Conservation (phyloP, 352 stramenopile genomes). For the Globisporangium recalcitrans region DNA sequence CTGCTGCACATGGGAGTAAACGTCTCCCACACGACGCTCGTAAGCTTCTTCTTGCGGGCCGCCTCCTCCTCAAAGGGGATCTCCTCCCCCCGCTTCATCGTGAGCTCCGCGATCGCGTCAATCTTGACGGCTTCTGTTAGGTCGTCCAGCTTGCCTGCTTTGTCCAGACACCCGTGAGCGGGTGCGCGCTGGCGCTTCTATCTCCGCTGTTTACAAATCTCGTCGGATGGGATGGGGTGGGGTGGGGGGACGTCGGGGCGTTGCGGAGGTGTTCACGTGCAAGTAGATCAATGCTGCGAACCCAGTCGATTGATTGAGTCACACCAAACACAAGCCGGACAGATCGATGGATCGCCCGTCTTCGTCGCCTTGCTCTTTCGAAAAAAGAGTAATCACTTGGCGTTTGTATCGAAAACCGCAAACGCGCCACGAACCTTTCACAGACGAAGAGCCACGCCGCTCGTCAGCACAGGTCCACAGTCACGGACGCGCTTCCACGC, state of each 20-base stretch:
- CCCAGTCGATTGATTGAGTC: not conserved
- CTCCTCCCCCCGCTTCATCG: slow-evolving; percentile 45
- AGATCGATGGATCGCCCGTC: not conserved
- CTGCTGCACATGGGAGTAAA: slow-evolving; percentile 69
- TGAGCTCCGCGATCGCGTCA: slow-evolving; percentile 36
- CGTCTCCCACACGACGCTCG: slow-evolving; percentile 77
- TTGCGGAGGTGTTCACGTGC: not conserved
- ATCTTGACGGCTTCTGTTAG: slow-evolving; percentile 28
- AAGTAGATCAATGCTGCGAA: not conserved
- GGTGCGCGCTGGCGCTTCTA: not conserved
- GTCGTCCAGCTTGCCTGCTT: slow-evolving; percentile 23
- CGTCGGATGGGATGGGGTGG: too few species aligned
- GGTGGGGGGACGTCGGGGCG: not conserved
- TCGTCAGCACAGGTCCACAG: not conserved
- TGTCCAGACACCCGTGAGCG: not conserved
- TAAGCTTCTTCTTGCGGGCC: slow-evolving; percentile 77
- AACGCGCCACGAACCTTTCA: not conserved
- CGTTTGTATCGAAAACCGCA: slow-evolving; percentile 15
- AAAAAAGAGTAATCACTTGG: slow-evolving; percentile 8
- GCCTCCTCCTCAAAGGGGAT: slow-evolving; percentile 65
- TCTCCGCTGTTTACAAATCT: not conserved
- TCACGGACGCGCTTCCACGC: not conserved
- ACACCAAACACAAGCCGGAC: too few species aligned
- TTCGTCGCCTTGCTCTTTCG: not conserved
- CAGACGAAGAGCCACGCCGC: not conserved